These are phyloP conservation scores for Candida caryicola DNA, from an alignment of 805 yeast genomes.

Conservation along the genomic window DNA sequence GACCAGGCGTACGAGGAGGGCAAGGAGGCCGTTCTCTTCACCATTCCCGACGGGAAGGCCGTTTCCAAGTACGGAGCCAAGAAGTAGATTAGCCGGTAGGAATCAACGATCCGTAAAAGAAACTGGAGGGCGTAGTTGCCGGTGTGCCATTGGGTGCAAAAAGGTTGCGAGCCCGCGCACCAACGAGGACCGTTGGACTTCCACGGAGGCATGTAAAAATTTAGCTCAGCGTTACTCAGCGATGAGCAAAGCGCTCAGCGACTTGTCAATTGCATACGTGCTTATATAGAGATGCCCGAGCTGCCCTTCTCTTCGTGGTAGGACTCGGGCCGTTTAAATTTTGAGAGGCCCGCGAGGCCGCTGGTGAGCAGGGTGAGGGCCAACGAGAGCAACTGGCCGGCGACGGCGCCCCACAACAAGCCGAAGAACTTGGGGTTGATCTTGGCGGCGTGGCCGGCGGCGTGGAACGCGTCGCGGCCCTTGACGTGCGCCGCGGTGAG, in stretches of 20 bases:
- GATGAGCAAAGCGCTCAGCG: no score
- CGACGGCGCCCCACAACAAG: slow-evolving; percentile 58
- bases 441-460: slow-evolving; percentile 39
- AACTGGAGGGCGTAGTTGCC: no score
- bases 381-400: slow-evolving; percentile 14
- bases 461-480: slow-evolving; percentile 48
- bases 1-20: slow-evolving; percentile 20
- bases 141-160: no score
- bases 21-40: slow-evolving; percentile 24
- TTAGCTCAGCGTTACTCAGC: no score
- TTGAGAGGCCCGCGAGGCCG: neutral
- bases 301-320: neutral
- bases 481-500: slow-evolving; percentile 55
- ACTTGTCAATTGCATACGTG: no score
- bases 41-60: slow-evolving; percentile 30
- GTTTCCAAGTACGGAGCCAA: slow-evolving; percentile 20
- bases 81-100: no score
- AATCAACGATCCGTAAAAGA: no score
- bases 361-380: neutral
- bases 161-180: no score
- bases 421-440: slow-evolving; percentile 54
- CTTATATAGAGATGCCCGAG: neutral
- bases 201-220: no score
- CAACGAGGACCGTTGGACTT: no score
- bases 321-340: neutral